Evolutionary conservation across 495 filamentous ascomycete species (phyloP).

Genomic region (Jackrogersella multiformis): DNA sequence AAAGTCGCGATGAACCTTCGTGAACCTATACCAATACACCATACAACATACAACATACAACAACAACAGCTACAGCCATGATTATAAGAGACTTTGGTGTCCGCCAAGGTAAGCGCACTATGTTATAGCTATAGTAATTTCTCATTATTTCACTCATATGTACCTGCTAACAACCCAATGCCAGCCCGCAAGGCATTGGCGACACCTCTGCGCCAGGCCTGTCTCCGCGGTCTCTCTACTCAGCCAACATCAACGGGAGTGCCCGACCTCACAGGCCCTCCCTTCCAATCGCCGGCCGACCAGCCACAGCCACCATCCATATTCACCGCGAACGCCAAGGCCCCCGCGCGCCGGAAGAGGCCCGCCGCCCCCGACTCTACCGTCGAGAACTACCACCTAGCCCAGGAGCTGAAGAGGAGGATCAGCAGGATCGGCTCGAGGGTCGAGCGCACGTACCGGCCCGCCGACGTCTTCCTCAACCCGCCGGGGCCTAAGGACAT

Average conservation of each 20-base stretch:
- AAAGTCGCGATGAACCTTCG: conserved; percentile 30
- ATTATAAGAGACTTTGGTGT: conserved; percentile 62
- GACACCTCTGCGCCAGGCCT: conserved; percentile 50
- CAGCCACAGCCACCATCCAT: conserved; percentile 33
- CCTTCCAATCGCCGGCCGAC: conserved; percentile 9
- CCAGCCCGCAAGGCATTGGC: conserved; percentile 59
- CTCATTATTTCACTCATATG: neutral
- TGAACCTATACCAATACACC: too few species aligned
- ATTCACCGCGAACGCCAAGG: conserved; percentile 36
- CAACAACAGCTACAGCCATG: conserved; percentile 47
- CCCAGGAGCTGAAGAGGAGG: conserved; percentile 32
- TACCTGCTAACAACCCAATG: conserved; percentile 26
- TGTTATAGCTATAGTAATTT: neutral
- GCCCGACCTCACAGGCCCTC: conserved; percentile 24
- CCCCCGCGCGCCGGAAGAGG: conserved; percentile 34
- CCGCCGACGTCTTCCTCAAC: conserved; percentile 69
- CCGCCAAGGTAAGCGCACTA: conserved; percentile 55
- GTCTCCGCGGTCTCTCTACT: conserved; percentile 48
- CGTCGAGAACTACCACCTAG: conserved; percentile 43
- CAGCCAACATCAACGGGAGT: conserved; percentile 25
- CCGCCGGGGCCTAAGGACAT: conserved; percentile 81
- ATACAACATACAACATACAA: neutral
- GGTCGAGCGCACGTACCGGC: conserved; percentile 69
- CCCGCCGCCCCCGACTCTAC: conserved; percentile 44
- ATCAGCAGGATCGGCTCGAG: conserved; percentile 62